phyloP scores from a whole-genome alignment of 257 asterid species.

The Linderniella brevidens region DNA sequence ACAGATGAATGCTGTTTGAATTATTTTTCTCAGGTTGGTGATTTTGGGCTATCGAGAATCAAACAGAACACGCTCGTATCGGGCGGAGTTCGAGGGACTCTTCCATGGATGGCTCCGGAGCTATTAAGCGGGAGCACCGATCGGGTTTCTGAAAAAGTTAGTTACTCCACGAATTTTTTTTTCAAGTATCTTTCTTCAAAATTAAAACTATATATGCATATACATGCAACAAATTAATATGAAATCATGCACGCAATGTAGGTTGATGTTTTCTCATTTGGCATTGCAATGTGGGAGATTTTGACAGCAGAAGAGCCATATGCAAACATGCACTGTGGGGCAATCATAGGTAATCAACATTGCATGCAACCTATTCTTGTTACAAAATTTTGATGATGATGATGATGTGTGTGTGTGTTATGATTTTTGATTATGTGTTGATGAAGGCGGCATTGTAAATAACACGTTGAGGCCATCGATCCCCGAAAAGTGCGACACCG shows the following conservation, averaged over 20 bases:
- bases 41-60: conserved; percentile 76
- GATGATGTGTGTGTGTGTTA: conserved; percentile 17
- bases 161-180: conserved; percentile 15
- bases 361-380: neutral
- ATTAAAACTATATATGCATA: neutral
- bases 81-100: conserved; percentile 85
- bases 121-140: conserved; percentile 52
- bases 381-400: neutral
- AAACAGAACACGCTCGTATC: conserved; percentile 71
- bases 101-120: conserved; percentile 98
- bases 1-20: too few relatives aligned
- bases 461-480: conserved; percentile 73
- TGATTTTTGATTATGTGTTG: conserved; percentile 21
- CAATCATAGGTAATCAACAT: conserved; percentile 50
- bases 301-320: conserved; percentile 81
- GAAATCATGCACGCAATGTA: conserved; percentile 11
- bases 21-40: conserved; percentile 47
- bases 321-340: conserved; percentile 77
- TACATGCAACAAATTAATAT: neutral
- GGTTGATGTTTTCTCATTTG: conserved; percentile 86
- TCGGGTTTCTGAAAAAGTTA: conserved; percentile 68
- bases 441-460: conserved; percentile 76
- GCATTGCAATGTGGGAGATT: conserved; percentile 84
- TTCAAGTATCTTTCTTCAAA: conserved; percentile 1
- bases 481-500: conserved; percentile 66